Evolutionary conservation across 192 early-diverging fungal genomes (phyloP), one percentile per base, ranked within the genome.

Genomic region (Coemansia sp.): DNA sequence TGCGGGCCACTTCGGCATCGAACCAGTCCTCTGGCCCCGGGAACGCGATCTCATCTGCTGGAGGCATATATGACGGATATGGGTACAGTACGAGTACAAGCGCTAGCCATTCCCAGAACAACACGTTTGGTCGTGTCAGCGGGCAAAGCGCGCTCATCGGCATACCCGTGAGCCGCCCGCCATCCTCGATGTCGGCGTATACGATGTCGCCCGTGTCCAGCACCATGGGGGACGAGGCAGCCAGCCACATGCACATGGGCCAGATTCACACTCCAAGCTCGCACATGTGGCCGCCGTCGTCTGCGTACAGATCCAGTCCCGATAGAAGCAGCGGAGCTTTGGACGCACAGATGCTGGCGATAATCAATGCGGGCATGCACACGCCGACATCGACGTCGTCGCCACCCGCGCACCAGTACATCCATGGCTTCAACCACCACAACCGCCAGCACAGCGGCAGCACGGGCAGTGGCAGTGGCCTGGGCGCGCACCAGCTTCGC

Each of bases 131-230:
- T 9, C 53, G 62, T 45, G 61, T 55, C 55, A 66, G 47, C 55
- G 55, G 50, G 3, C 28, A 55, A 20, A 62, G 67, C 25, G 24
- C 23, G 11, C 14, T 35, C 14, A 32, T 34, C 3, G 39, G 22
- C 25, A 46, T 58, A 3, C 39, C 35, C 16, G 39, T 35, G 7
- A 78, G 75, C 54, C 69, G 75, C 2, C 75, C 75, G 24, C 61
- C 68, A 1, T 78, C 75, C 24, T 72, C 75, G n/a, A 72, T 78
- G 67, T 78, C 75, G 18, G 60, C 59, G 7, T 77, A 77, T 47
- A 77, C 75, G 13, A 71, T 77, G 68, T 79, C 76, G 20, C 76
- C 76, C 4, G 60, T 74, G 59, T 74, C 76, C 14, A 79, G 76
- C 61, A 74, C 61, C 20, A 61, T 61, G 14, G 76, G 76, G 11